These are phyloP conservation scores for Beauveria pseudobassiana DNA, from an alignment of 2,329 filamentous ascomycete genomes.

Conservation along the genomic window DNA sequence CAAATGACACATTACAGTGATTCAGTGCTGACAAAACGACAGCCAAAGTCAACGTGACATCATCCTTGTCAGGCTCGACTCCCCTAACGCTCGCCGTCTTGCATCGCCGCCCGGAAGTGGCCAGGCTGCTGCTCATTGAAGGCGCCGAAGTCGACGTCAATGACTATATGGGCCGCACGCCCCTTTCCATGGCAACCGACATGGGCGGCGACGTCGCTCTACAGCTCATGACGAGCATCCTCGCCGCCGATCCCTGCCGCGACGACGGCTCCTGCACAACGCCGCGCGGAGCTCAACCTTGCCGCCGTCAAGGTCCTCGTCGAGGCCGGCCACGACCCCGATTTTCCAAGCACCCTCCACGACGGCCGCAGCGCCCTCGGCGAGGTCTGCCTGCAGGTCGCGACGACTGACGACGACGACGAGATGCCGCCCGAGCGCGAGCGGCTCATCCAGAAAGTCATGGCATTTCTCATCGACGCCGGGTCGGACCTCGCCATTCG, in stretches of 20 bases:
- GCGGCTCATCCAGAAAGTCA: conserved; percentile 49
- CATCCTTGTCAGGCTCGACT: conserved; percentile 43
- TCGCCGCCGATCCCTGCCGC: conserved; percentile 47
- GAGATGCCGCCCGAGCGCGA: conserved; percentile 39
- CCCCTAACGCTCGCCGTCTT: conserved; percentile 54
- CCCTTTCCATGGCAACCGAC: conserved; percentile 51
- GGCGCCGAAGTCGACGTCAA: conserved; percentile 53
- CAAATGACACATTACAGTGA: conserved; percentile 12
- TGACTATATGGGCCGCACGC: conserved; percentile 50
- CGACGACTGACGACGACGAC: conserved; percentile 31
- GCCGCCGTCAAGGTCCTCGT: conserved; percentile 49
- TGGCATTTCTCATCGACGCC: conserved; percentile 48
- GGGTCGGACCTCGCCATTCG: conserved; percentile 49
- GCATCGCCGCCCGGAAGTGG: conserved; percentile 47
- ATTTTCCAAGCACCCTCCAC: conserved; percentile 57
- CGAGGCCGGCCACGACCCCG: conserved; percentile 52
- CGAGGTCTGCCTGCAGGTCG: conserved; percentile 53
- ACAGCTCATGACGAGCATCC: conserved; percentile 45
- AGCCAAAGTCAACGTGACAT: conserved; percentile 52
- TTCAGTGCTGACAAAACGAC: conserved; percentile 14
- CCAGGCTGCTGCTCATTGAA: conserved; percentile 47
- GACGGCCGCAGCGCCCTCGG: conserved; percentile 55
- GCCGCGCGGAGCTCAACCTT: conserved; percentile 53
- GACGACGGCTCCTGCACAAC: conserved; percentile 64
- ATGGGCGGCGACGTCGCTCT: conserved; percentile 46